Evolutionary conservation across 2,329 filamentous ascomycete genomes (phyloP).

Genomic region (Orbilia oligospora): DNA sequence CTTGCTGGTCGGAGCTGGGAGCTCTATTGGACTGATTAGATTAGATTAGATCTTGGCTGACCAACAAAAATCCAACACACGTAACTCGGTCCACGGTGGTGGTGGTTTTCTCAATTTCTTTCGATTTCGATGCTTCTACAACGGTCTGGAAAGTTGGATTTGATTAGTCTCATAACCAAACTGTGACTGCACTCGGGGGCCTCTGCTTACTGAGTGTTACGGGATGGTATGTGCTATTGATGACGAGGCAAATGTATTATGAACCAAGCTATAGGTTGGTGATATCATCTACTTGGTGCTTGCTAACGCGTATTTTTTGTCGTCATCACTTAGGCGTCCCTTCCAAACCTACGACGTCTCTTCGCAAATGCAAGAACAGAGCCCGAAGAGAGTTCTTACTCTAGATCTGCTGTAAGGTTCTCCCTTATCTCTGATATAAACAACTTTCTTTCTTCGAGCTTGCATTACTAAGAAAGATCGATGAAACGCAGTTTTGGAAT

Average conservation of each 20-base stretch:
- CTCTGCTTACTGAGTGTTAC: not conserved
- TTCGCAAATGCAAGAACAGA: conserved; percentile 96
- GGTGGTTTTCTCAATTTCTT: not conserved
- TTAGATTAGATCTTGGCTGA: conserved; percentile 59
- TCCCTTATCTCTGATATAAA: not conserved
- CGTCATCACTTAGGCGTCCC: conserved; percentile 73
- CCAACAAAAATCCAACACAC: conserved; percentile 48
- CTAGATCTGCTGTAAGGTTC: conserved; percentile 81
- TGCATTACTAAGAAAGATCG: not conserved
- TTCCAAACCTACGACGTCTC: conserved; percentile 94
- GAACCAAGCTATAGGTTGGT: too few relatives aligned
- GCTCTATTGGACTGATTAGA: conserved; percentile 38
- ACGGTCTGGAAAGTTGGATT: not conserved
- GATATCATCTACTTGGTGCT: not conserved
- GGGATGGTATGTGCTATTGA: conserved; percentile 31
- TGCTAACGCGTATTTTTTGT: too few relatives aligned
- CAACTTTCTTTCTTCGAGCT: too few relatives aligned
- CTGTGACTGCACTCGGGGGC: conserved; percentile 12
- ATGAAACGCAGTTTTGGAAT: conserved; percentile 86
- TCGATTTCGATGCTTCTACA: not conserved
- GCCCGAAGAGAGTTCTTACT: conserved; percentile 93
- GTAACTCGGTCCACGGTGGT: conserved; percentile 46
- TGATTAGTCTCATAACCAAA: not conserved
- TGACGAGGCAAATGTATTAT: too few relatives aligned
- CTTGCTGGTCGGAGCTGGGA: conserved; percentile 24